Conservation (phyloP, 1,284 basidiomycete species). For the Sporisorium iseilematis-ciliati region DNA sequence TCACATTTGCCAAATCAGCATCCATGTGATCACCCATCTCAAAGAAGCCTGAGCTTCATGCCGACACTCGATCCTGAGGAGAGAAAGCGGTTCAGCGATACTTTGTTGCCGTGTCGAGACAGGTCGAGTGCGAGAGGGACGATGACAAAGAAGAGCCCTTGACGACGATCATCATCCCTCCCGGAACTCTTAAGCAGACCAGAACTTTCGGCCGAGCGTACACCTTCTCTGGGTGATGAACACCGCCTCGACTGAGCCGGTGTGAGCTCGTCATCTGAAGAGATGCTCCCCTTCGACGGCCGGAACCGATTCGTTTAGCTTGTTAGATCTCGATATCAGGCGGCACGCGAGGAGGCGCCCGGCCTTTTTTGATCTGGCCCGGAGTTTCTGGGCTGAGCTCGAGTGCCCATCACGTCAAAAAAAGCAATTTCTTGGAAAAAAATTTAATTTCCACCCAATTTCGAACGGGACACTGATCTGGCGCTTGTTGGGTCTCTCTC, state of each 20-base stretch:
- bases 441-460: constrained; percentile 4
- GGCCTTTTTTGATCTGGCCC: constrained; percentile 26
- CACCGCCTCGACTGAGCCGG: not conserved
- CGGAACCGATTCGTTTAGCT: not conserved
- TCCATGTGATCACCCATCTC: too few species aligned
- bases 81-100: too few species aligned
- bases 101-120: too few species aligned
- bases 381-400: constrained; percentile 22
- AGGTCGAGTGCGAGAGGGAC: too few species aligned
- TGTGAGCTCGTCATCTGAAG: not conserved
- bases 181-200: too few species aligned
- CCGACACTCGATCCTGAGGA: too few species aligned
- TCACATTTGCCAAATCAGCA: too few species aligned
- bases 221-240: too few species aligned
- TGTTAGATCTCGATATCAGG: constrained; percentile 22
- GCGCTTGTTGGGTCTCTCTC: not conserved
- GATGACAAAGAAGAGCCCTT: too few species aligned
- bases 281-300: not conserved
- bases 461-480: constrained; percentile 10
- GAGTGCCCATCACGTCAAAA: constrained; percentile 1
- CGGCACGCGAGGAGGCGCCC: constrained; percentile 1
- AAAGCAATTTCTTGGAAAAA: not conserved
- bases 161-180: too few species aligned
- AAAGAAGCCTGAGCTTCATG: too few species aligned
- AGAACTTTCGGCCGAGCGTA: too few species aligned